Conservation (phyloP, 371 early-diverging fungal species). For the Actinomucor elegans region DNA sequence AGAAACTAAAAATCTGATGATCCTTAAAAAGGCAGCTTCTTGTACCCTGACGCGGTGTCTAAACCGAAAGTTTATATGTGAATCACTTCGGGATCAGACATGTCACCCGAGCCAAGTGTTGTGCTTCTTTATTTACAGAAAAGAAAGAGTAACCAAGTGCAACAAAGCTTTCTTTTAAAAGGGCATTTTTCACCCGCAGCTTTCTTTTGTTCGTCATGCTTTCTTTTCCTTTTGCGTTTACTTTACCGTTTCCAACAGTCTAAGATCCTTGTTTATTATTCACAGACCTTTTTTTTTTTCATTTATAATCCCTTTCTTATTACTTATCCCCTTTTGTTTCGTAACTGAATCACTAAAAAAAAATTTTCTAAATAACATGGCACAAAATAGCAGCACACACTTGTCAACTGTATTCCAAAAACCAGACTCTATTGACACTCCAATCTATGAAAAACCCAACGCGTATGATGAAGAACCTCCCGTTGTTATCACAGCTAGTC, state of each 20-base stretch:
- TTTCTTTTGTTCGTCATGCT: background rate
- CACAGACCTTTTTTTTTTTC: background rate
- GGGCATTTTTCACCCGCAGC: too few relatives aligned
- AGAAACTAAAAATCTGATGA: too few relatives aligned
- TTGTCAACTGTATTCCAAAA: conserved; percentile 10
- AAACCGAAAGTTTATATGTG: too few relatives aligned
- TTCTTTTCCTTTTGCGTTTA: conserved; percentile 15
- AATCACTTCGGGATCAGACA: too few relatives aligned
- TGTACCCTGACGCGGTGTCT: too few relatives aligned
- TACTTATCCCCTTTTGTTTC: background rate
- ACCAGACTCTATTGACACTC: conserved; percentile 20
- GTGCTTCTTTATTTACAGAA: conserved; percentile 4
- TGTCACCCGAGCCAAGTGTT: too few relatives aligned
- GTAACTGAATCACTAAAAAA: too few relatives aligned
- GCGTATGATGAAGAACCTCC: conserved; percentile 26
- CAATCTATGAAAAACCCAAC: conserved; percentile 26
- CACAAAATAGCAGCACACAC: background rate
- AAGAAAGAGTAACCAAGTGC: too few relatives aligned
- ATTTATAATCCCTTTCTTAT: background rate
- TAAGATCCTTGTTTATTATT: background rate
- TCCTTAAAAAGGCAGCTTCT: too few relatives aligned
- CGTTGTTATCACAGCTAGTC: conserved; percentile 18
- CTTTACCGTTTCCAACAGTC: conserved; percentile 1
- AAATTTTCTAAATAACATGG: background rate
- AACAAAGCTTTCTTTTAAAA: too few relatives aligned